Conservation (phyloP, 805 yeast genomes). For the Myxozyma neotropica region DNA sequence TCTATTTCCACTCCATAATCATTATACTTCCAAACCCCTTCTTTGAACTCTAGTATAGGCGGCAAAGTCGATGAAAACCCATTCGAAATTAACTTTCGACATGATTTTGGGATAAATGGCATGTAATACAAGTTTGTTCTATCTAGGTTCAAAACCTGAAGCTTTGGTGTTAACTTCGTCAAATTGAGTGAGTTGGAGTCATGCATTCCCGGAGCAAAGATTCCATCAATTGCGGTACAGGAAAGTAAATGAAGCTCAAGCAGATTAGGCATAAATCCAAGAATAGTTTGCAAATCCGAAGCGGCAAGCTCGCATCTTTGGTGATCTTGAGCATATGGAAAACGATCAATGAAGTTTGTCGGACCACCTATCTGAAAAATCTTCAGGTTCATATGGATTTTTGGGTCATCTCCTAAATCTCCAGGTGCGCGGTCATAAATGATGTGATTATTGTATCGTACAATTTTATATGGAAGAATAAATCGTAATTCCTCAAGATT, state of each 20-base stretch:
- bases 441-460: too few species aligned
- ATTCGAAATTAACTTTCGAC: neutral
- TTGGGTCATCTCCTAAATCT: neutral
- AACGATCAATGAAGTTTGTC: neutral
- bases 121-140: neutral
- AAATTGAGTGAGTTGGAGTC: neutral
- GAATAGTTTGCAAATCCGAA: neutral
- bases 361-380: neutral
- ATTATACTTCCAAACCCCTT: neutral
- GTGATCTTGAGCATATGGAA: neutral
- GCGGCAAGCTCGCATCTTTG: neutral
- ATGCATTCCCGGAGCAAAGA: neutral
- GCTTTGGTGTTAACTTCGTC: neutral
- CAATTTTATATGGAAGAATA: neutral
- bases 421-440: neutral
- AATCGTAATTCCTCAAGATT: conserved; percentile 1
- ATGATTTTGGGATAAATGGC: conserved; percentile 2
- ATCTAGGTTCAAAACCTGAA: conserved; percentile 4
- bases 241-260: neutral
- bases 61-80: neutral
- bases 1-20: neutral
- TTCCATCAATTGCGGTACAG: neutral
- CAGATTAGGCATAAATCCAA: neutral
- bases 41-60: neutral
- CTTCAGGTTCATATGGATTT: neutral